Evolutionary conservation across 2,329 filamentous ascomycete genomes (phyloP), one percentile per base, ranked within the genome.

Genomic region (Microcyclospora tardicrescens): DNA sequence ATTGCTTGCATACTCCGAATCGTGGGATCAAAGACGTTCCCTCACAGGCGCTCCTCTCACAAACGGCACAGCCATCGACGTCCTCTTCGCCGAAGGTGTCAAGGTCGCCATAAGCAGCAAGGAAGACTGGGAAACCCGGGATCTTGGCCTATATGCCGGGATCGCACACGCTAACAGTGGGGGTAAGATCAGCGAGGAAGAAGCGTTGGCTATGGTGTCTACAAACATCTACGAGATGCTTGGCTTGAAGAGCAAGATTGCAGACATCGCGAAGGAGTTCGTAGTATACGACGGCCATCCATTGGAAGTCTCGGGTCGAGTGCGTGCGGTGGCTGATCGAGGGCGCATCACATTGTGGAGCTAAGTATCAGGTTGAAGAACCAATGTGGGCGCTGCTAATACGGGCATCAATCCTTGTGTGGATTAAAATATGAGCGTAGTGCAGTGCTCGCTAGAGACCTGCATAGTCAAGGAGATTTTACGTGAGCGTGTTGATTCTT

Each of bases 11-110:
- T 75, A 72, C 49, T 65, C 68, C 2, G 56, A 53, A 2, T 57
- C 53, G 0, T 82, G 77, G 78, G 75, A 80, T 44, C 63, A 77
- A 56, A 70, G 75, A 0, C 71, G 77, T 2, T 69, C 73, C 0
- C 61, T 81, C 10, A 70, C 74, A 0, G 78, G 78, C 1, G 77
- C 77, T 5, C 78, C 78, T 1, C 63, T 81, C 0, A 78, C 76
- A 1, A 78, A 79, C 48, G 75, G 76, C 16, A 81, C 77, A 1
- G 68, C 68, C 0, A 61, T 78, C 4, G 75, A 81, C 43, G 56
- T 51, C 10, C 65, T 82, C 1, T 47, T 77, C 0, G 66, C 68
- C 6, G 76, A 75, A 0, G 77, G 76, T 2, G 77, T 81, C 0
- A 52, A 60, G 2, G 64, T 71, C 1, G 77, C 68, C 0, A 67